phyloP scores from a whole-genome alignment of 176 grass and related monocot species.

The Oryza australiensis region DNA sequence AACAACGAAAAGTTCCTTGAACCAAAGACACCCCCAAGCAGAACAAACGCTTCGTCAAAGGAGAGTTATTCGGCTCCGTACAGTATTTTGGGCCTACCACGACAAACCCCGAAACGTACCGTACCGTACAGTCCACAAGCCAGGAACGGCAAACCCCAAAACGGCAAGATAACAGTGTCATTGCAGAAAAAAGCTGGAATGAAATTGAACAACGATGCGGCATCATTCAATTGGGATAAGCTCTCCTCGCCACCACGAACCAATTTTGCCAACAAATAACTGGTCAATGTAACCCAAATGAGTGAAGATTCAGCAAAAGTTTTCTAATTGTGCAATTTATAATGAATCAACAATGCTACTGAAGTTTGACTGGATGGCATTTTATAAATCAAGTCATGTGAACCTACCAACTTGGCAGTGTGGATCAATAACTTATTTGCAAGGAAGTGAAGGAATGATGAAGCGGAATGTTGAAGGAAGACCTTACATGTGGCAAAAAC shows the following conservation, averaged over 20 bases:
- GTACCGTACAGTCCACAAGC: not conserved
- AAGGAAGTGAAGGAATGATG: not conserved
- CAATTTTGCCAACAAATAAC: too few relatives aligned
- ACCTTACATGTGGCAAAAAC: not conserved
- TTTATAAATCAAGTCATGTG: not conserved
- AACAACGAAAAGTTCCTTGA: too few relatives aligned
- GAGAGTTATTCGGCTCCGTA: not conserved
- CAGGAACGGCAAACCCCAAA: not conserved
- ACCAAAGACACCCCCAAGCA: too few relatives aligned
- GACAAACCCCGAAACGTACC: not conserved
- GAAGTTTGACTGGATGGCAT: not conserved
- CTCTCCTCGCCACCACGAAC: too few relatives aligned
- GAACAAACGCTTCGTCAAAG: slow-evolving; percentile 1
- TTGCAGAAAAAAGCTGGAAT: not conserved
- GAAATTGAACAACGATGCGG: not conserved
- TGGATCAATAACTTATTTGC: not conserved
- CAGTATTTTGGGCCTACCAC: not conserved
- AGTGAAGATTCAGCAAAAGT: not conserved
- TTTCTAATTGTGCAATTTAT: not conserved
- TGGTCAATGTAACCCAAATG: not conserved
- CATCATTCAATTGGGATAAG: not conserved
- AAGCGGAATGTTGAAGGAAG: not conserved
- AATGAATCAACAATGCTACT: not conserved
- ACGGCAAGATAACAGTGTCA: not conserved
- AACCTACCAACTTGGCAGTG: not conserved